phyloP scores from a whole-genome alignment of 345 rosid species.

The Lepidium africanum region DNA sequence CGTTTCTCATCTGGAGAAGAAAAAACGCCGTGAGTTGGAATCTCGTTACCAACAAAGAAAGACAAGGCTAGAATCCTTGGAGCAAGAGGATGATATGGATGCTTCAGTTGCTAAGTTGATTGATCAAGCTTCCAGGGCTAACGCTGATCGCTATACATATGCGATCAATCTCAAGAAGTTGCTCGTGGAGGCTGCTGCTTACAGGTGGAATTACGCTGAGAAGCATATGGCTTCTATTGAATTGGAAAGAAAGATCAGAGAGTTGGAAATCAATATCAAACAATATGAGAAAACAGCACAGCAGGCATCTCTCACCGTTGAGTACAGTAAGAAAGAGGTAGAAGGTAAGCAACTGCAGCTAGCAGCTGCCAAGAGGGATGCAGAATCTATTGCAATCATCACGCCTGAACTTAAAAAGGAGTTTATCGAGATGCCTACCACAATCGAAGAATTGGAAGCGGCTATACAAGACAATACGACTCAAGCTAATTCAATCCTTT shows the following conservation, averaged over 20 bases:
- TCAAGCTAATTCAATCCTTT: conserved; percentile 82
- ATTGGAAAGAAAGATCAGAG: conserved; percentile 74
- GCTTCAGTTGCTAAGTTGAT: conserved; percentile 46
- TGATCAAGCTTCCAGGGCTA: conserved; percentile 52
- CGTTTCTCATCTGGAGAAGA: conserved; percentile 33
- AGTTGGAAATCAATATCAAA: conserved; percentile 56
- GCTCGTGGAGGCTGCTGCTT: conserved; percentile 50
- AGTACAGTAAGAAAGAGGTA: conserved; percentile 58
- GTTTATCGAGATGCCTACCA: conserved; percentile 77
- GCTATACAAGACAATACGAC: conserved; percentile 72
- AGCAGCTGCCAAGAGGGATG: conserved; percentile 62
- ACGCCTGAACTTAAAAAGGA: conserved; percentile 74
- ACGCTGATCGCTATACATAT: conserved; percentile 38
- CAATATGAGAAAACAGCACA: conserved; percentile 61
- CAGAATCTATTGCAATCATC: conserved; percentile 68
- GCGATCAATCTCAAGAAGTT: conserved; percentile 56
- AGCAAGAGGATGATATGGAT: conserved; percentile 63
- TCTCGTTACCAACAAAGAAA: conserved; percentile 52
- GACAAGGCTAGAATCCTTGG: conserved; percentile 49
- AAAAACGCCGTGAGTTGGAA: conserved; percentile 49
- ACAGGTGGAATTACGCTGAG: conserved; percentile 54
- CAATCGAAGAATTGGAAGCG: conserved; percentile 86
- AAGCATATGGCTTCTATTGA: conserved; percentile 66
- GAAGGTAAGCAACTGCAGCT: conserved; percentile 44
- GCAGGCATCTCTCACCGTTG: conserved; percentile 43